phyloP scores from a whole-genome alignment of 2,329 filamentous ascomycete genomes.

The Fusarium sulawesiense region DNA sequence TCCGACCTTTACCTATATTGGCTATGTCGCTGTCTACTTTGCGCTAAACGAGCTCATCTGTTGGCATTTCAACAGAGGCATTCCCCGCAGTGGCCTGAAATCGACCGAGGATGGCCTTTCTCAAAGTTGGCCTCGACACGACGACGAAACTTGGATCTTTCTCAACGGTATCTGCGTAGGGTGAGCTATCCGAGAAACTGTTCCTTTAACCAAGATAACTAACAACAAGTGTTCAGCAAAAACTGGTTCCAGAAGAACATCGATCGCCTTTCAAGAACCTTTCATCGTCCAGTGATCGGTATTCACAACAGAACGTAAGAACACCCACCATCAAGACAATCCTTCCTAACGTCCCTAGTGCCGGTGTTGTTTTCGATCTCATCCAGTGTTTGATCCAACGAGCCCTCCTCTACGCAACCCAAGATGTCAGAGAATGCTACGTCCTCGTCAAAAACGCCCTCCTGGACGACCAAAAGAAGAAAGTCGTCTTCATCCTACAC shows the following conservation, averaged over 20 bases:
- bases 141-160: conserved; percentile 32
- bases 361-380: conserved; percentile 28
- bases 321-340: rapidly evolving
- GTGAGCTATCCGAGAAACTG: not conserved
- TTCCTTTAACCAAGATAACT: not conserved
- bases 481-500: conserved; percentile 27
- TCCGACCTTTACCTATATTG: conserved; percentile 1
- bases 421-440: conserved; percentile 29
- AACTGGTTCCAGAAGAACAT: conserved; percentile 35
- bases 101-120: conserved; percentile 10
- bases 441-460: conserved; percentile 31
- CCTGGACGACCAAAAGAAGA: conserved; percentile 11
- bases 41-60: conserved; percentile 9
- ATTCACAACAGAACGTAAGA: conserved; percentile 28
- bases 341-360: not conserved
- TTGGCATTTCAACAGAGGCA: conserved; percentile 22
- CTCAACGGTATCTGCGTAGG: conserved; percentile 35
- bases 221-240: not conserved
- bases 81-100: conserved; percentile 16
- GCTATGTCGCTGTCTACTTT: conserved; percentile 1
- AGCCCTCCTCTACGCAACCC: conserved; percentile 28
- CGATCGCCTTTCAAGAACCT: conserved; percentile 25
- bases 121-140: conserved; percentile 19
- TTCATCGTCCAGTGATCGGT: conserved; percentile 26
- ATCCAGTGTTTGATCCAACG: conserved; percentile 29